Percentiles rank a stretch among this genome's conserved stretches.
phyloP scores from a whole-genome alignment of 441 rosid species.

The Populus hybrid region DNA sequence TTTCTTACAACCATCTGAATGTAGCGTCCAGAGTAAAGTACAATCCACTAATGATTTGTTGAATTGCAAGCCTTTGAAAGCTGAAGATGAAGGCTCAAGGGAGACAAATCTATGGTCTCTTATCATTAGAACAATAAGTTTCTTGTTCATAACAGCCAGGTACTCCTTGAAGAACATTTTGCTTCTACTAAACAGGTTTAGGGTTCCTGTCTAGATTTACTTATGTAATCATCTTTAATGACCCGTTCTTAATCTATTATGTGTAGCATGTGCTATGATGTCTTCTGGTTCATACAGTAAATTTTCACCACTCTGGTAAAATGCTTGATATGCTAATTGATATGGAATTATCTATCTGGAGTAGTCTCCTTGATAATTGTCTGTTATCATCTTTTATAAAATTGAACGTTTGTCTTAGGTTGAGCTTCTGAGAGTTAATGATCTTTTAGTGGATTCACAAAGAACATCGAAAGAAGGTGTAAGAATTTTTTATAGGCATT shows the following conservation, averaged over 20 bases:
- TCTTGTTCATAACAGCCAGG: constrained; percentile 73
- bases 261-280: not conserved
- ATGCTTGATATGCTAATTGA: not conserved
- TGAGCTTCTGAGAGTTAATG: not conserved
- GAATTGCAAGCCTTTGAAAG: constrained; percentile 23
- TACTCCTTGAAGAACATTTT: constrained; percentile 21
- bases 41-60: constrained; percentile 23
- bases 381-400: not conserved
- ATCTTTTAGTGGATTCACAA: not conserved
- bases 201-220: not conserved
- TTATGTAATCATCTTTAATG: not conserved
- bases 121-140: constrained; percentile 62
- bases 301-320: not conserved
- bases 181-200: not conserved
- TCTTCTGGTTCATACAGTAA: not conserved
- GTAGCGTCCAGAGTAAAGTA: constrained; percentile 13
- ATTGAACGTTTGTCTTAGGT: not conserved
- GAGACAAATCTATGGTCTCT: constrained; percentile 56
- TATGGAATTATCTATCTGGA: not conserved
- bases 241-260: not conserved
- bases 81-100: constrained; percentile 23
- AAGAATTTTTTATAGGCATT: not conserved
- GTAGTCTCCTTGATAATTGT: not conserved
- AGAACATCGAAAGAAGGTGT: not conserved
- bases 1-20: constrained; percentile 54